Evolutionary conservation across 139 green algal species (phyloP), one percentile per base, ranked within the genome.

Genomic region (Picochlorum sp.): DNA sequence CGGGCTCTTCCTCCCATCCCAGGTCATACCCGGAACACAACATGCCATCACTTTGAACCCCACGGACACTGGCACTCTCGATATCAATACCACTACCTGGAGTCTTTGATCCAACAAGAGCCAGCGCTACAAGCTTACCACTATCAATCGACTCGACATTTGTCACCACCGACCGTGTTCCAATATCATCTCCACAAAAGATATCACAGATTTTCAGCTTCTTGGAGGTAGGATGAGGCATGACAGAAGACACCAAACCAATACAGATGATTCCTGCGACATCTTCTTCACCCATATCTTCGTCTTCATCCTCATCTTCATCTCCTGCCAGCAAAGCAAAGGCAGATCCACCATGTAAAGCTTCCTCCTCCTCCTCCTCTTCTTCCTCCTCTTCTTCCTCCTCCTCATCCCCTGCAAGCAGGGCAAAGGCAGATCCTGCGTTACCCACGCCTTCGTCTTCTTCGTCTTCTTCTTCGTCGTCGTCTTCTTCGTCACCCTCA

Each of bases 11-110:
- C 15, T 38, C 62, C 88, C 88, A 95, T 14, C 88, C 88, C 54
- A 87, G 75, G 62, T 95, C 87, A 49, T 79, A 66, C 1, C 83
- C 82, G 24, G 76, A 85, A 73, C 85, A 92, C 20, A 95, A 75
- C 88, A 95, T 95, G 58, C 88, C 88, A 38, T 73, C 74, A 58
- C 68, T 84, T 38, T 87, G 76, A 23, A 92, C 76, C 0, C 88
- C 88, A 31, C 84, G 77, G 58, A 95, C 60, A 26, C 51, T 69
- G 20, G 72, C 71, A 54, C 76, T 73, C 57, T 81, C 70, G 15
- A 95, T 73, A 10, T 65, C 49, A 6, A 84, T 65, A 20, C 76
- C 76, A 45, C 68, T 86, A 30, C 76, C 78, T 26, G 79, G 81
- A 2, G 84, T 85, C 9, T 60, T 83, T 66, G 62, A 63, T 18